Conservation (phyloP, 2,329 filamentous ascomycete genomes). For the Alternaria atra region DNA sequence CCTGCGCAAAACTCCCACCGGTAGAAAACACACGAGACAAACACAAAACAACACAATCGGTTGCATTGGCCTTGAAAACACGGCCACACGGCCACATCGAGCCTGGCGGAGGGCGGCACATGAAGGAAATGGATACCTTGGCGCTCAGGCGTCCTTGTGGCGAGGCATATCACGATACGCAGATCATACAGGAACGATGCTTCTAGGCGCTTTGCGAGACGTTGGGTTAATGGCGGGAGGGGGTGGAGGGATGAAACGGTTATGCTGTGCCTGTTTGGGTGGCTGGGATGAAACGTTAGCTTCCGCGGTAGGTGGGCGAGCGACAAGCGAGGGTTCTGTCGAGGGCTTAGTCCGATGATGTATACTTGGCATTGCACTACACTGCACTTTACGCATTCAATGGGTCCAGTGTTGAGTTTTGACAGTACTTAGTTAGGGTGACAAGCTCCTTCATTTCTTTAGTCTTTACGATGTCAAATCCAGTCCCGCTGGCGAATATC, state of each 20-base stretch:
- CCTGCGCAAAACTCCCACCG: slow-evolving; percentile 3
- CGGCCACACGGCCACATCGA: not conserved
- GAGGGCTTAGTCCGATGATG: not conserved
- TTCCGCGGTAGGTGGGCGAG: not conserved
- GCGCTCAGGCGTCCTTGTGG: slow-evolving; percentile 2
- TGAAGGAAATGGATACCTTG: slow-evolving; percentile 7
- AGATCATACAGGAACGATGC: slow-evolving; percentile 22
- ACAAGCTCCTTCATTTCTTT: not conserved
- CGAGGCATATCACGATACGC: slow-evolving; percentile 20
- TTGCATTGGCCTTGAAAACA: not conserved
- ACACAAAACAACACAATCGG: slow-evolving; percentile 14
- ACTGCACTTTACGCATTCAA: not conserved
- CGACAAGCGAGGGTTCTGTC: not conserved
- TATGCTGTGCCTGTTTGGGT: slow-evolving; percentile 15
- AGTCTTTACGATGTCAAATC: not conserved
- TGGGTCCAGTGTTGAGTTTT: not conserved
- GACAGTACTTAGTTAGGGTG: not conserved
- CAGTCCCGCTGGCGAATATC: not conserved
- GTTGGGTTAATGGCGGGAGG: slow-evolving; percentile 3
- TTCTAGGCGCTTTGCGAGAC: slow-evolving; percentile 2
- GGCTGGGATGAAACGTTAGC: slow-evolving; percentile 17
- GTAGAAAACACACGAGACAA: slow-evolving; percentile 15
- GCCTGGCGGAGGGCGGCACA: slow-evolving; percentile 11
- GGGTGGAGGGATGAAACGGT: slow-evolving; percentile 11
- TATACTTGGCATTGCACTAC: not conserved